Evolutionary conservation across 106 monocot genomes (phyloP).

Genomic region (Dioscorea dumetorum): DNA sequence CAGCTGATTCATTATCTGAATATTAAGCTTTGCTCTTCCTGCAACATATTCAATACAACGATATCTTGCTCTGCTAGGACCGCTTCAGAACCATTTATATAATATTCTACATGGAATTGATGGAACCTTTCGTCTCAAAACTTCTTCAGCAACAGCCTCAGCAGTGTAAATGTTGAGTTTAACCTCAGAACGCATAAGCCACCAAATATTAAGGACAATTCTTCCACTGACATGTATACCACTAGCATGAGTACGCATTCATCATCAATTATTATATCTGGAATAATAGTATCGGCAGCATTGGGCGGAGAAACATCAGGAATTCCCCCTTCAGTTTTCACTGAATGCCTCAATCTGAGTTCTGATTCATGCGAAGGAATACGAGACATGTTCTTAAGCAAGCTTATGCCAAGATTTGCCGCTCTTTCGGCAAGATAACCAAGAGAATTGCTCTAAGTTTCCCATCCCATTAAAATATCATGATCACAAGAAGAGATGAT

Average conservation of each 20-base stretch:
- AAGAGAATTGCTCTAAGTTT: conserved; percentile 69
- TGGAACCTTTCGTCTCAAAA: conserved; percentile 79
- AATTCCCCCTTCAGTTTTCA: conserved; percentile 10
- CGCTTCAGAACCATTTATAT: conserved; percentile 67
- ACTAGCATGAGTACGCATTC: conserved; percentile 81
- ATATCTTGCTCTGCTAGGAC: conserved; percentile 41
- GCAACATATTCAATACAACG: conserved; percentile 54
- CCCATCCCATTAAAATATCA: conserved; percentile 94
- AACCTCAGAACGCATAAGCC: conserved; percentile 80
- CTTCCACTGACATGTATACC: conserved; percentile 96
- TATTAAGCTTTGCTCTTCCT: conserved; percentile 62
- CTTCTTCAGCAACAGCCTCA: conserved; percentile 91
- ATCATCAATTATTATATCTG: conserved; percentile 44
- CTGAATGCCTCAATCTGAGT: conserved; percentile 15
- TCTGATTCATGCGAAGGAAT: conserved; percentile 33
- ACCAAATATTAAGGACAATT: conserved; percentile 97
- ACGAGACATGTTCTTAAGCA: conserved; percentile 73
- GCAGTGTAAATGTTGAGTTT: conserved; percentile 73
- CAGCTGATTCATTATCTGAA: conserved; percentile 74
- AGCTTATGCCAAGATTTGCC: conserved; percentile 48
- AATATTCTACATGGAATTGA: conserved; percentile 52
- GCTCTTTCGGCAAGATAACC: conserved; percentile 95
- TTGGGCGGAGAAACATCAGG: conserved; percentile 6
- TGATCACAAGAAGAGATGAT: conserved; percentile 71
- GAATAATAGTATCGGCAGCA: conserved; percentile 26